Percentiles rank a stretch among this genome's conserved stretches.
Evolutionary conservation across 129 eudicot genomes (phyloP).

Genomic region (carrot (Daucus carota)): DNA sequence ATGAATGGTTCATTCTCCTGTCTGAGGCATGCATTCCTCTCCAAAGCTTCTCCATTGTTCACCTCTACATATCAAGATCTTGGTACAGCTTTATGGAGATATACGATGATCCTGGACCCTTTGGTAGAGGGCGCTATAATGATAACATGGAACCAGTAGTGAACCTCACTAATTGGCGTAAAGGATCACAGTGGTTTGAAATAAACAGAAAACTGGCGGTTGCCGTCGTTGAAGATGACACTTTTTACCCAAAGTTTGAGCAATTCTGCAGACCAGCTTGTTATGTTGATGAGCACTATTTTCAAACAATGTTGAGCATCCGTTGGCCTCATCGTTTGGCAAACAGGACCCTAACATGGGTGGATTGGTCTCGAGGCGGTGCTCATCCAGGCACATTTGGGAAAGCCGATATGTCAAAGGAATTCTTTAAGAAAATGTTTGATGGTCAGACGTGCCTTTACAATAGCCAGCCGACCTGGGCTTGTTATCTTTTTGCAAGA

Average conservation of each 20-base stretch:
- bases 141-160: slow-evolving; percentile 54
- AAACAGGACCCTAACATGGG: slow-evolving; percentile 70
- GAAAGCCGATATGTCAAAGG: slow-evolving; percentile 37
- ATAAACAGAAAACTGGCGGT: slow-evolving; percentile 56
- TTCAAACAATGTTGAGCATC: slow-evolving; percentile 73
- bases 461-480: slow-evolving; percentile 40
- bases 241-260: slow-evolving; percentile 62
- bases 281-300: slow-evolving; percentile 87
- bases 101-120: slow-evolving; percentile 57
- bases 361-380: slow-evolving; percentile 91
- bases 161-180: slow-evolving; percentile 66
- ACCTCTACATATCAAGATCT: slow-evolving; percentile 60
- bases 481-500: slow-evolving; percentile 82
- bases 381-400: slow-evolving; percentile 91
- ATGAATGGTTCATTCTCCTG: slow-evolving; percentile 67
- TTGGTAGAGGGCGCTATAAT: slow-evolving; percentile 78
- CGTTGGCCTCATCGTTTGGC: slow-evolving; percentile 49
- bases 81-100: slow-evolving; percentile 57
- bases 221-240: slow-evolving; percentile 42
- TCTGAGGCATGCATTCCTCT: slow-evolving; percentile 89
- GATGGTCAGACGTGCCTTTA: slow-evolving; percentile 38
- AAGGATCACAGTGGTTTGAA: slow-evolving; percentile 98
- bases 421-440: slow-evolving; percentile 39
- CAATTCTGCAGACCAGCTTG: slow-evolving; percentile 68
- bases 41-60: slow-evolving; percentile 51